Evolutionary conservation across 768 basidiomycete genomes (phyloP), one percentile per base, ranked within the genome.

Genomic region (Fomitopsis pulvina): DNA sequence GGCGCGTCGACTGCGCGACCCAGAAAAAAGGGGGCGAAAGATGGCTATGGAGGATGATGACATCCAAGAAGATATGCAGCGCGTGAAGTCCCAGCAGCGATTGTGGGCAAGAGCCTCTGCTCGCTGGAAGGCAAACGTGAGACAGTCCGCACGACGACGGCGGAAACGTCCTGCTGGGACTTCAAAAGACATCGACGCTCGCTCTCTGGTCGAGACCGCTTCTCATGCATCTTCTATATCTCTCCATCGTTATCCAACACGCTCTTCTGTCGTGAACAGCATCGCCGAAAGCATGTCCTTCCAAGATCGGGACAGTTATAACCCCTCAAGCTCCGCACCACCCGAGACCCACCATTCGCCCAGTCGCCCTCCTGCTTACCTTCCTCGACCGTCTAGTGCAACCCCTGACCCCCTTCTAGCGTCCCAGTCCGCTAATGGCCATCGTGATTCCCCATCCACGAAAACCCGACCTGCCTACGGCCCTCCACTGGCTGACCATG

Each of bases 101-200:
- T 57, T 81, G 42, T 87, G 84, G 85, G 73, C 75, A 0, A 73
- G 68, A 52, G 85, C 85, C 2, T 80, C 77, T 1, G 80, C 79
- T 7, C 75, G 83, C 39, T 90, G 87, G 87, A 80, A 72, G 54
- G 78, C 76, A 2, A 80, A 81, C 46, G 74, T 78, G 9, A 78
- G 79, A 24, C 71, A 77, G 50, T 68, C 77, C n/a, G 78, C 79
- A 7, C 77, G 84, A 30, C 78, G 80, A 43, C 72, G 87, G 49
- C 67, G 76, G 22, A 62, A 60, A 32, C 61, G 58, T 12, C 25
- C 50, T 2, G 26, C 53, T 0, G 12, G 29, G 4, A 8, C 47
- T 1, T 18, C 40, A 10, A 59, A 55, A 38, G 54, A 54, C 21
- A 42, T 37, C 7, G 57, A 58, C 14, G 20, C 38, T 20, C 48